These are phyloP conservation scores for Colletotrichum falcatum DNA, from an alignment of 2,329 filamentous ascomycete species.

Conservation along the genomic window DNA sequence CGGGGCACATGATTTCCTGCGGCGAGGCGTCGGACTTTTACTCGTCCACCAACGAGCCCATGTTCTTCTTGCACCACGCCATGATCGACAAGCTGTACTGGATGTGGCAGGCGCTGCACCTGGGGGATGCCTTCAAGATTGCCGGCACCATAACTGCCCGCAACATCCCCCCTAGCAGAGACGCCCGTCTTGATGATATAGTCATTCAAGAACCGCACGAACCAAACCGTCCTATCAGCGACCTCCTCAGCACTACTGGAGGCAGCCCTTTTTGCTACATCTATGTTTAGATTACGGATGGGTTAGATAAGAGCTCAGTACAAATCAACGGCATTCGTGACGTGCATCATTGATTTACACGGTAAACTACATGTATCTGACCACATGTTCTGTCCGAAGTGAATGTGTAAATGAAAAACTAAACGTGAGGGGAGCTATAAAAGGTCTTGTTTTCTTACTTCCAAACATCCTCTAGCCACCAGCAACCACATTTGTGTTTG, in stretches of 20 bases:
- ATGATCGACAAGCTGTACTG: conserved; percentile 46
- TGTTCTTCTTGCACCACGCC: conserved; percentile 45
- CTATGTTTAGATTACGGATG: conserved; percentile 41
- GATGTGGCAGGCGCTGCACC: conserved; percentile 46
- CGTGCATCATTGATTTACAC: not conserved
- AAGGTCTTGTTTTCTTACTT: too few species aligned
- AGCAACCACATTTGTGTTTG: too few species aligned
- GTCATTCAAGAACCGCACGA: conserved; percentile 46
- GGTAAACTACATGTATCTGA: not conserved
- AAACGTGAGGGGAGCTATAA: not conserved
- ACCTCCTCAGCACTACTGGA: conserved; percentile 48
- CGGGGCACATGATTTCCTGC: conserved; percentile 47
- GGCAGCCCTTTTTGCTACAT: conserved; percentile 52
- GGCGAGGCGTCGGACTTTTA: conserved; percentile 47
- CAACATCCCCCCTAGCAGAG: conserved; percentile 42
- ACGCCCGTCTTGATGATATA: conserved; percentile 43
- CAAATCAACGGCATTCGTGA: not conserved
- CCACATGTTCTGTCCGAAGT: not conserved
- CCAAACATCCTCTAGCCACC: too few species aligned
- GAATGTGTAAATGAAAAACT: not conserved
- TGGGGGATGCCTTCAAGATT: conserved; percentile 36
- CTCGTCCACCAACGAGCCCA: conserved; percentile 44
- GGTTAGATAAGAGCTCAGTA: accelerated
- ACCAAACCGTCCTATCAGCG: conserved; percentile 46
- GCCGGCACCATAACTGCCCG: conserved; percentile 42